phyloP scores from a whole-genome alignment of 1,284 basidiomycete genomes.

The Heliocybe sulcata region DNA sequence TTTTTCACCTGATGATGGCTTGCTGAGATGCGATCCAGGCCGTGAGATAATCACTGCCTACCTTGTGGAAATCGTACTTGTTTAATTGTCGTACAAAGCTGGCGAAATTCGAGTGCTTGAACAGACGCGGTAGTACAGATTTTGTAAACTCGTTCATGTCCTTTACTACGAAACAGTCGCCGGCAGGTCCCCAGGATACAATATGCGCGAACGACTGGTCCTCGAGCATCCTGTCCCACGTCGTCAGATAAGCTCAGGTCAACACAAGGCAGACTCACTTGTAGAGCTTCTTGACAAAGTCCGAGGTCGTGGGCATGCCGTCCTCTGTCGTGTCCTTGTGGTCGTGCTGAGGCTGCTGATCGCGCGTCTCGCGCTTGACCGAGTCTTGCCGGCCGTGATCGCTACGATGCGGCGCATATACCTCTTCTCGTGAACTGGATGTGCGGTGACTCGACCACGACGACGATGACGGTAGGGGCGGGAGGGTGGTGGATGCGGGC shows the following conservation, averaged over 20 bases:
- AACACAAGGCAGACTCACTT: constrained; percentile 45
- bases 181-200: constrained; percentile 83
- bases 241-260: neutral
- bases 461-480: constrained; percentile 19
- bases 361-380: constrained; percentile 16
- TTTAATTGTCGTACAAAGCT: constrained; percentile 92
- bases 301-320: constrained; percentile 68
- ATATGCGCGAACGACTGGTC: constrained; percentile 69
- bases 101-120: constrained; percentile 97
- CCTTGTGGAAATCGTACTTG: constrained; percentile 99
- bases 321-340: constrained; percentile 31
- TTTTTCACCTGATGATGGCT: constrained; percentile 56
- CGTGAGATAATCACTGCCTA: constrained; percentile 20
- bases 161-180: constrained; percentile 94
- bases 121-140: constrained; percentile 88
- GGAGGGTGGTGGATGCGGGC: constrained; percentile 22
- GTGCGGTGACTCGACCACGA: constrained; percentile 22
- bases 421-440: constrained; percentile 25
- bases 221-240: constrained; percentile 80
- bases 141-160: constrained; percentile 99
- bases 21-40: neutral
- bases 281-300: constrained; percentile 96
- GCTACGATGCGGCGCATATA: constrained; percentile 17
- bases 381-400: constrained; percentile 11
- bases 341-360: constrained; percentile 9